Percentiles rank a stretch among this genome's conserved stretches.
Evolutionary conservation across 306 rosid species (phyloP).

Genomic region (Sophora flavescens): DNA sequence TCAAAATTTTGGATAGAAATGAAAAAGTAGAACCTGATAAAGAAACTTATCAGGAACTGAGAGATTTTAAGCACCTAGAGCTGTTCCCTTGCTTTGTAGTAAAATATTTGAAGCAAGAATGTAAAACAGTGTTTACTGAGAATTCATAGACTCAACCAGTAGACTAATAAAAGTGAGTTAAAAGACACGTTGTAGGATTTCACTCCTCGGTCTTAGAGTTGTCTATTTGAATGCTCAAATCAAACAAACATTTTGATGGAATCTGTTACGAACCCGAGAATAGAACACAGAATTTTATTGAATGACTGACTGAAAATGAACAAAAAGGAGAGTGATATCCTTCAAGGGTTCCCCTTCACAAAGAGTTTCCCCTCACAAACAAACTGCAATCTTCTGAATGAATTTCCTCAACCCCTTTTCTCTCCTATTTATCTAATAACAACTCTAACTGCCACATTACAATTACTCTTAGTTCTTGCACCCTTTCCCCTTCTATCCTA

Average conservation of each 20-base stretch:
- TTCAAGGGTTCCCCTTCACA: too few species aligned
- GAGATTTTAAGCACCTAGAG: background rate
- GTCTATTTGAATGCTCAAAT: constrained; percentile 3
- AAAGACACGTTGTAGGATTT: constrained; percentile 8
- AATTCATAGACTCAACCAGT: background rate
- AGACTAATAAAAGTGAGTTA: background rate
- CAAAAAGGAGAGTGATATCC: too few species aligned
- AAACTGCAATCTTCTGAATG: too few species aligned
- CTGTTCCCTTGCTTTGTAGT: constrained; percentile 5
- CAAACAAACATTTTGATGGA: constrained; percentile 17
- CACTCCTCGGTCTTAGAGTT: constrained; percentile 22
- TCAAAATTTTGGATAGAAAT: background rate
- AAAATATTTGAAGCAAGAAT: constrained; percentile 7
- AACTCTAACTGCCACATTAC: too few species aligned
- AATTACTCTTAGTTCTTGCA: too few species aligned
- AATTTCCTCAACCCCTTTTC: too few species aligned
- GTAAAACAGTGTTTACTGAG: background rate
- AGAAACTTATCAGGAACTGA: background rate
- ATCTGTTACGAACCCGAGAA: background rate
- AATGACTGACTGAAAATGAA: too few species aligned
- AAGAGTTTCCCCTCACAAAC: too few species aligned
- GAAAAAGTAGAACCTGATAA: background rate
- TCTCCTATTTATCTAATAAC: too few species aligned
- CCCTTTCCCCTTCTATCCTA: too few species aligned
- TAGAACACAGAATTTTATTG: too few species aligned